Percentiles rank a stretch among this genome's conserved stretches.
These are phyloP conservation scores for Anisogramma anomala DNA, from an alignment of 2,329 filamentous ascomycete genomes.

Conservation along the genomic window DNA sequence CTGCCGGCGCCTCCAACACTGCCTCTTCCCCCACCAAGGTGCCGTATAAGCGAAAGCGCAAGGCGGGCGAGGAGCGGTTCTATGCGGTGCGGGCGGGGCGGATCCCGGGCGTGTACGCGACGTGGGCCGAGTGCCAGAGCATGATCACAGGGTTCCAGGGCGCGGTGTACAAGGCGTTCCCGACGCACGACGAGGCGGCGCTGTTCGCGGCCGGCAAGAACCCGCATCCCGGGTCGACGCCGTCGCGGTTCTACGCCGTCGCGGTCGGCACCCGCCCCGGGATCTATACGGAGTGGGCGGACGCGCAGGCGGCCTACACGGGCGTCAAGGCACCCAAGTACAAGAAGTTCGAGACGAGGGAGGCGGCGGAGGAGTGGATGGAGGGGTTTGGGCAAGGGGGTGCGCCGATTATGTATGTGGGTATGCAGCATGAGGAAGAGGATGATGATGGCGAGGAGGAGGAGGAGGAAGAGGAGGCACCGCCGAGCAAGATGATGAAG, in stretches of 20 bases:
- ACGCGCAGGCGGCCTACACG: conserved; percentile 60
- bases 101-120: conserved; percentile 48
- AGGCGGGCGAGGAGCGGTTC: conserved; percentile 38
- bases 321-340: conserved; percentile 60
- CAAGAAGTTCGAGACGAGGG: conserved; percentile 55
- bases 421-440: conserved; percentile 15
- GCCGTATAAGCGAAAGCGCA: conserved; percentile 34
- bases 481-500: too few species aligned
- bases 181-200: conserved; percentile 61
- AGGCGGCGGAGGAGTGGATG: conserved; percentile 72
- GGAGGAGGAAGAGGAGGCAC: conserved; percentile 22
- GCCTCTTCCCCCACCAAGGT: too few species aligned
- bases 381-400: conserved; percentile 32
- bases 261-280: conserved; percentile 47
- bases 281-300: conserved; percentile 54
- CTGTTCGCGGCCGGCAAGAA: conserved; percentile 59
- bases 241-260: conserved; percentile 47
- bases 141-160: conserved; percentile 51
- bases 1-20: conserved; percentile 4
- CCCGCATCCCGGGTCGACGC: conserved; percentile 26
- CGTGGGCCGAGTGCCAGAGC: conserved; percentile 48
- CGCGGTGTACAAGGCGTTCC: conserved; percentile 69
- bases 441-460: conserved; percentile 19
- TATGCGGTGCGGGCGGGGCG: conserved; percentile 51
- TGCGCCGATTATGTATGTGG: conserved; percentile 12